Base-by-base conservation (phyloP, 2,329 filamentous ascomycete species). In the Diaporthe ampelina region DNA sequence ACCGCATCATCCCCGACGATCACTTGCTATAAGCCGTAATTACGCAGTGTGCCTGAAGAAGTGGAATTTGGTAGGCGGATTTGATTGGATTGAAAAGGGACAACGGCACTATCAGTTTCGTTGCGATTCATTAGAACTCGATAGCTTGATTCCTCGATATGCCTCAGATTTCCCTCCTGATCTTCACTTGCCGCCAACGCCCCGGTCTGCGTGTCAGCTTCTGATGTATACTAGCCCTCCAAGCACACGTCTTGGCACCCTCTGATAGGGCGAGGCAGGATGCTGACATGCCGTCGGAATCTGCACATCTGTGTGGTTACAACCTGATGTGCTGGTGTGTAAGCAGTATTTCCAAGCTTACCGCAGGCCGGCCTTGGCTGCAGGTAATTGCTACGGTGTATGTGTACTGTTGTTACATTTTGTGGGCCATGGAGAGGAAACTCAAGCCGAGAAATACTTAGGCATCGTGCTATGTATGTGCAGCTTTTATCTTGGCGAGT, bases 241-340 rank as follows among this genome's bases (percentile, higher is more conserved):
- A 43, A 4, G 29, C 40, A 32, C 26, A 67, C 1, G 13, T 35
- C 59, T 29, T 50, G 59, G 59, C 59, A 26, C 10, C 19, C 9
- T 24, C 21, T 67, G 61, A 67, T 29, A 48, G 61, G 61, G 21
- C 15, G 45, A 17, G 13, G 61, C 29, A 26, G 43, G 11, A 48
- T 67, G 48, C 32, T 68, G 32, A 68, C n/a, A 19, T 26, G 29
- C 45, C 11, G 21, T n/a, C 26, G 40, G 59, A 17, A 24, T 29
- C 45, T 67, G 45, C 63, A 67, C 45, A 24, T 67, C 63, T 52
- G 21, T 52, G n/a, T n/a, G n/a, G 63, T 26, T 67, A 37, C 63
- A n/a, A 15, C 45, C 52, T 52, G 29, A 26, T 24, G 37, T 35
- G 43, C 32, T 54, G 29, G 15, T 40, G 29, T 48, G 37, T 68